Percentiles rank a stretch among this genome's conserved stretches.
phyloP scores from a whole-genome alignment of 768 basidiomycete genomes.

The Lactarius psammicola region DNA sequence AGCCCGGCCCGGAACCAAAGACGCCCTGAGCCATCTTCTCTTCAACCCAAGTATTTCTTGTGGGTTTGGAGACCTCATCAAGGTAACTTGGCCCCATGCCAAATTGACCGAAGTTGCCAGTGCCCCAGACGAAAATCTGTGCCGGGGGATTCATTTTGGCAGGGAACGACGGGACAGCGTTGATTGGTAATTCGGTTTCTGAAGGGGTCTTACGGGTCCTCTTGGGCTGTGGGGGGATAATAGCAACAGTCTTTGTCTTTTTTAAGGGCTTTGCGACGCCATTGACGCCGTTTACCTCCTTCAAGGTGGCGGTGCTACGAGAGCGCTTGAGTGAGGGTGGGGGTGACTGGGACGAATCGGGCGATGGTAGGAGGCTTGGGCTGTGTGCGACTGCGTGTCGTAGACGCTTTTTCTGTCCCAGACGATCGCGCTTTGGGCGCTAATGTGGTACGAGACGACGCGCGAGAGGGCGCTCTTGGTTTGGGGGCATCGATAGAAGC shows the following conservation, averaged over 20 bases:
- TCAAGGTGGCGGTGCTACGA: constrained; percentile 20
- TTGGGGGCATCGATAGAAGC: constrained; percentile 16
- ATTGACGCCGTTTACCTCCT: constrained; percentile 21
- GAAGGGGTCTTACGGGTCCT: constrained; percentile 15
- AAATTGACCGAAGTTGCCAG: constrained; percentile 93
- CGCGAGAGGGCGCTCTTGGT: constrained; percentile 22
- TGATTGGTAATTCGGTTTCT: constrained; percentile 37
- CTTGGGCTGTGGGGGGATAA: background rate
- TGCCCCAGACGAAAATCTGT: constrained; percentile 84
- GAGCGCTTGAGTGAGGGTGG: constrained; percentile 24
- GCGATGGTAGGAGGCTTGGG: constrained; percentile 19
- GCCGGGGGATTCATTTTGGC: constrained; percentile 60
- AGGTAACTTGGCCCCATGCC: constrained; percentile 79
- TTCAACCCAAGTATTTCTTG: constrained; percentile 74
- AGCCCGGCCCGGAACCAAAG: constrained; percentile 61
- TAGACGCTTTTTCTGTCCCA: constrained; percentile 2
- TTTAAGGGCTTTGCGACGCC: constrained; percentile 12
- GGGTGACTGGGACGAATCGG: constrained; percentile 22
- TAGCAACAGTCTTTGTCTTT: constrained; percentile 10
- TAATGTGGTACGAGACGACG: constrained; percentile 17
- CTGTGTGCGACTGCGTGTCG: constrained; percentile 7
- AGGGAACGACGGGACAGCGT: constrained; percentile 60
- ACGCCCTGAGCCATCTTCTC: constrained; percentile 66
- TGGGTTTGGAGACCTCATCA: constrained; percentile 73
- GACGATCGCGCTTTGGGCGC: constrained; percentile 7